Evolutionary conservation across 352 stramenopile species (phyloP), one percentile per base, ranked within the genome.

Genomic region (Pythium brassicae): DNA sequence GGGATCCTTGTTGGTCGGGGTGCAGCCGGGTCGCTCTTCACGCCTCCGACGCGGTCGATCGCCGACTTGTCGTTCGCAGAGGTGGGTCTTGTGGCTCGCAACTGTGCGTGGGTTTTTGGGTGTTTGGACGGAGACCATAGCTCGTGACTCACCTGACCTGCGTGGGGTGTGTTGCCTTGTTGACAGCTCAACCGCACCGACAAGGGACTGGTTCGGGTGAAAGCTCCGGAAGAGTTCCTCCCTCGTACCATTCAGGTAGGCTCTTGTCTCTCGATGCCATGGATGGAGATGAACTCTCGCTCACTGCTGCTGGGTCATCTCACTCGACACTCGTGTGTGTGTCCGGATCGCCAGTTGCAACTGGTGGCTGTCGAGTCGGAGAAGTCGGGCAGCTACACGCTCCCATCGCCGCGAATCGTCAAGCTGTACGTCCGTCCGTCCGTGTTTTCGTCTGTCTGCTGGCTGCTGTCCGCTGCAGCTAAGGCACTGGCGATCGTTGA

Each of bases 21-120:
- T 14, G n/a, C 45, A 92, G 85, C 85, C 44, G 85, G 85, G 0
- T 95, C 85, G 4, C 70, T 67, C 35, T 95, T 93, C 59, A 63
- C 65, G 4, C 85, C 85, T 42, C 81, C 73, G 34, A 91, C 74
- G 4, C 77, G 82, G 54, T 85, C 78, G 10, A 86, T 95, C 29
- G 75, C 80, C 27, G 83, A 92, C 53, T 61, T 95, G 5, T 76
- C 85, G 20, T 95, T 83, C 55, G 83, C 85, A 35, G 85, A 95
- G 72, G 83, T 93, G 68, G 59, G 50, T 9, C n/a, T n/a, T n/a
- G n/a, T n/a, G n/a, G n/a, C n/a, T n/a, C n/a, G n/a, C n/a, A 10
- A 12, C 15, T 7, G 15, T 63, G 19, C 8, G 3, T 15, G 25
- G 20, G 35, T 15, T 5, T 5, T 57, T 45, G 20, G 22, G 27